Percentiles rank a stretch among this genome's conserved stretches.
These are phyloP conservation scores for Elasticomyces elasticus DNA, from an alignment of 495 filamentous ascomycete genomes.

Conservation along the genomic window DNA sequence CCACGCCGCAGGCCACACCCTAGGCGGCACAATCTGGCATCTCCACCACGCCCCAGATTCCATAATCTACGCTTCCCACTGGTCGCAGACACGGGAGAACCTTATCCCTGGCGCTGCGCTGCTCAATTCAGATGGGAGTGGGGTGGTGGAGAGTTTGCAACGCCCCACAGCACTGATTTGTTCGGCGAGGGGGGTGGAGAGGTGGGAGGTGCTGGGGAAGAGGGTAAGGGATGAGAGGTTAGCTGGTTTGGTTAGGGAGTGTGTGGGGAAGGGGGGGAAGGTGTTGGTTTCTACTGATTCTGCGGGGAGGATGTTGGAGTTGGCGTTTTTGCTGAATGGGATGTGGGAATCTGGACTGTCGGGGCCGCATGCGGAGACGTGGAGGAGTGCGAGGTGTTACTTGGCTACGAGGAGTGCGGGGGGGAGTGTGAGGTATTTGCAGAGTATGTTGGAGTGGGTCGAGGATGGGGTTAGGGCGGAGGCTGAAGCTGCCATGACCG, in stretches of 20 bases:
- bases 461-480: constrained; percentile 84
- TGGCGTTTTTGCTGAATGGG: constrained; percentile 85
- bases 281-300: constrained; percentile 93
- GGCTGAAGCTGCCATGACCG: constrained; percentile 63
- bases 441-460: constrained; percentile 99
- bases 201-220: constrained; percentile 56
- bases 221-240: constrained; percentile 78
- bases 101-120: constrained; percentile 87
- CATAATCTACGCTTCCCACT: constrained; percentile 94
- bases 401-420: constrained; percentile 70
- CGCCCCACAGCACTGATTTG: constrained; percentile 91
- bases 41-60: constrained; percentile 95
- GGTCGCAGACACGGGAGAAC: constrained; percentile 92
- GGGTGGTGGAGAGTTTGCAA: constrained; percentile 84
- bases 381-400: constrained; percentile 64
- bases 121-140: constrained; percentile 76
- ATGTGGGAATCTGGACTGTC: constrained; percentile 68
- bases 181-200: constrained; percentile 69
- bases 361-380: constrained; percentile 40
- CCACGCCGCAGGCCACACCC: constrained; percentile 90
- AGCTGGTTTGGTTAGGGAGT: constrained; percentile 66
- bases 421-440: constrained; percentile 74
- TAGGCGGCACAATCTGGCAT: constrained; percentile 97
- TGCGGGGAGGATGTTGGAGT: constrained; percentile 83
- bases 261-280: constrained; percentile 73